phyloP scores from a whole-genome alignment of 805 yeast genomes.

The Ogataea trehaloabstinens region DNA sequence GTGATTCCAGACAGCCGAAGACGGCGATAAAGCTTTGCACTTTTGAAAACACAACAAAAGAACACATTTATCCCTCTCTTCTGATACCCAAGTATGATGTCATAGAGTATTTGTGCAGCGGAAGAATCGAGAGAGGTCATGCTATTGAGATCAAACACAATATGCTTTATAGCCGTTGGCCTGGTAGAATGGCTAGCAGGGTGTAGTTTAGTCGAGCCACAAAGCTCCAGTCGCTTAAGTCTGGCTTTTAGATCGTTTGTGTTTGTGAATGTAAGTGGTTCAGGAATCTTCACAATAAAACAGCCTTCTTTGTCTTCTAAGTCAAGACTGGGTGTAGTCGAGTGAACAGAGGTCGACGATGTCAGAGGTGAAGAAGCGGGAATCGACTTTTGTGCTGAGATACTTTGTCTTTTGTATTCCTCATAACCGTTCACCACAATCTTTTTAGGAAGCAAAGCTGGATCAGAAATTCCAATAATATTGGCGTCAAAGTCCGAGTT shows the following conservation, averaged over 20 bases:
- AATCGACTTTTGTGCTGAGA: neutral
- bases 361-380: neutral
- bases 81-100: constrained; percentile 57
- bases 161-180: constrained; percentile 46
- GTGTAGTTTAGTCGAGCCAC: constrained; percentile 72
- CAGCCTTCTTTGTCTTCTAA: constrained; percentile 63
- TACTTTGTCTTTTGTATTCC: constrained; percentile 17
- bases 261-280: constrained; percentile 86
- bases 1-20: constrained; percentile 56
- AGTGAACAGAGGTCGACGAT: neutral
- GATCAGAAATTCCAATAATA: constrained; percentile 9
- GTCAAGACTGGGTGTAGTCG: constrained; percentile 14
- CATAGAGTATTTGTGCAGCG: constrained; percentile 69
- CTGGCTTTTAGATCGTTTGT: constrained; percentile 71
- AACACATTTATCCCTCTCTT: constrained; percentile 54
- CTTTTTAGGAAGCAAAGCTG: constrained; percentile 9
- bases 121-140: constrained; percentile 79
- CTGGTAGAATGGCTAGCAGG: constrained; percentile 47
- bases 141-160: constrained; percentile 78
- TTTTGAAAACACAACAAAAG: constrained; percentile 58
- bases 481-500: constrained; percentile 60
- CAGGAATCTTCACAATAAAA: constrained; percentile 77
- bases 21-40: constrained; percentile 43
- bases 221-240: constrained; percentile 66
- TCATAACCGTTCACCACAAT: constrained; percentile 26